Base-by-base conservation (phyloP, 306 rosid species). In the Cucurbita maxima region DNA sequence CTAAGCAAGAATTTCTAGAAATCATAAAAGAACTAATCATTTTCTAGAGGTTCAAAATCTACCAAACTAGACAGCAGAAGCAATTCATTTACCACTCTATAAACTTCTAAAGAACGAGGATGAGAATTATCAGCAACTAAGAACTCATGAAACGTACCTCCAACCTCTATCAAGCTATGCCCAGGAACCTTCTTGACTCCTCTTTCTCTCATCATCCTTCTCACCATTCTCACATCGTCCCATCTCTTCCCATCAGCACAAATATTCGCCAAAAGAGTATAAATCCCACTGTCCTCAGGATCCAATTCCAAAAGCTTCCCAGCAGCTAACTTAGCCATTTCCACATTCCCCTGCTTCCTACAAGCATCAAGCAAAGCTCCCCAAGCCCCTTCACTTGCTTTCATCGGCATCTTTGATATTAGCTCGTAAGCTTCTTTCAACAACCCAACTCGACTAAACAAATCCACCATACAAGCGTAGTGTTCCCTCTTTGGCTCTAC, bases 281-380 rank as follows among this genome's bases (percentile, higher is more conserved):
- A 89, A 63, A 78, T 76, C 30, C 96, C 97, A 64, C 94, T 86
- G 77, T 89, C 97, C 50, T 85, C 80, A 0, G 89, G 89, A 81
- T 86, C 88, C 84, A 89, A 79, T 18, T 77, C 87, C 43, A 89
- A 43, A 40, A 92, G 86, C 60, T 78, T 86, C 51, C 38, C n/a
- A 8, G 87, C 89, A 0, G 87, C 84, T 43, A 86, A 30, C 75
- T 79, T 86, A n/a, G 91, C 92, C 75, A 91, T 78, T 80, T 84
- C 88, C 18, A 89, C 80, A 72, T 91, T 79, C 30, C 86, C 81
- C 13, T 91, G 88, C 79, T 77, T 86, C 78, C 84, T 84, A 77
- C 89, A 88, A 60, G 97, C 90, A 84, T 78, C 82, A 11, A 91
- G 84, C 78, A 91, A 85, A 75, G 96, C 91, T 10, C 97, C 97